Base-by-base conservation (phyloP, 169 alveolate genomes). In the Cryptosporidium canis region DNA sequence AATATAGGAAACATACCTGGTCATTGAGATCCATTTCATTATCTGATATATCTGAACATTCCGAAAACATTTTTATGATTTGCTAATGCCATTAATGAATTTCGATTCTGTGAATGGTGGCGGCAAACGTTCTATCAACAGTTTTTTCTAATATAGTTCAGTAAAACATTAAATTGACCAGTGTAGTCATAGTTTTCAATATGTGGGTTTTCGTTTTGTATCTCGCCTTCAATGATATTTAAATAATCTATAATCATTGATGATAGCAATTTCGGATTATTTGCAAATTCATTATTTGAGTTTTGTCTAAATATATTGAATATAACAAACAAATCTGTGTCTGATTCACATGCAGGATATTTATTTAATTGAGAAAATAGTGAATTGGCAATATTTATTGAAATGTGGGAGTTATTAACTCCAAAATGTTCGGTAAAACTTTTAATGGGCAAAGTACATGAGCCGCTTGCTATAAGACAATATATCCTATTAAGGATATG, bases 1-100 rank as follows among this genome's bases (percentile, higher is more conserved):
- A 18, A 7, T 18, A 18, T 3, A 41, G 16, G 11, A 33, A 58
- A 58, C 87, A 8, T 77, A 77, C 87, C 33, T 77, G 87, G 58
- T 55, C 72, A 12, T 77, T 55, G n/a, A 77, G 66, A 55, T 77
- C 87, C 72, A 77, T 55, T 58, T 77, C 87, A 77, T 56, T 29
- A n/a, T 61, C 87, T 7, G 77, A 58, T n/a, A 31, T 39, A 29
- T 68, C 66, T 18, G 66, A 45, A 29, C 14, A 24, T 18, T 70
- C 84, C 16, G 67, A 70, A 7, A 35, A 43, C 84, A 70, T 70
- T 31, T 51, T 70, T 29, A 58, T 33, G 16, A 14, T 21, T 39
- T 51, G 14, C 24, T 3, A 51, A 51, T 3, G 14, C 0, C 2
- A n/a, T 18, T 18, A n/a, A n/a, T 35, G n/a, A 29, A 7, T 61